Evolutionary conservation across 2,329 filamentous ascomycete genomes (phyloP).

Genomic region (Dactylellina leptospora): DNA sequence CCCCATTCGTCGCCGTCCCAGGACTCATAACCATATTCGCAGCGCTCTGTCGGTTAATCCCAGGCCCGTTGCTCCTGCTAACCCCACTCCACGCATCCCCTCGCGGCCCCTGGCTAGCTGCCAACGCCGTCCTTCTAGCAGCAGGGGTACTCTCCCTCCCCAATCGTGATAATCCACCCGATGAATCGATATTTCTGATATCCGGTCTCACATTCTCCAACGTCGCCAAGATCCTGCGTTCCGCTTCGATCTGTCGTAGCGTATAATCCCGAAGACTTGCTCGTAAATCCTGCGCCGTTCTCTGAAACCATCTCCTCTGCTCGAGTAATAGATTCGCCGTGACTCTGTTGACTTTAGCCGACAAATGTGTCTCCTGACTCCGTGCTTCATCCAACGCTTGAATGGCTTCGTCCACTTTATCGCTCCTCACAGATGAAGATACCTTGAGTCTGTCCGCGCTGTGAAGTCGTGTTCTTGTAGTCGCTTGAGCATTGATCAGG

Average conservation of each 20-base stretch:
- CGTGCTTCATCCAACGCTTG: conserved; percentile 85
- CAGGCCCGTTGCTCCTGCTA: conserved; percentile 75
- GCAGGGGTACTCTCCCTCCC: conserved; percentile 87
- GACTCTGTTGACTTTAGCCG: conserved; percentile 85
- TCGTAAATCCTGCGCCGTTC: conserved; percentile 84
- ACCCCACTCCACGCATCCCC: conserved; percentile 99
- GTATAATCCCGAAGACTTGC: conserved; percentile 89
- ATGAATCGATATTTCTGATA: conserved; percentile 89
- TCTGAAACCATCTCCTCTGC: conserved; percentile 87
- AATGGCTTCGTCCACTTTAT: conserved; percentile 99
- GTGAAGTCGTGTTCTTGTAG: conserved; percentile 79
- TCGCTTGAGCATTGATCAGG: conserved; percentile 87
- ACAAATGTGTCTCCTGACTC: conserved; percentile 80
- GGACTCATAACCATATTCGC: conserved; percentile 60
- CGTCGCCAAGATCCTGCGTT: conserved; percentile 87
- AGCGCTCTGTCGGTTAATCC: conserved; percentile 66
- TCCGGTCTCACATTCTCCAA: conserved; percentile 94
- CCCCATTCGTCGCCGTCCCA: conserved; percentile 61
- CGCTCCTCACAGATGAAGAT: conserved; percentile 83
- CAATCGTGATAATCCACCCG: conserved; percentile 86
- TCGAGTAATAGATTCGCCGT: conserved; percentile 88
- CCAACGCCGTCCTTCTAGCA: conserved; percentile 76
- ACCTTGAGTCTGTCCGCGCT: conserved; percentile 89
- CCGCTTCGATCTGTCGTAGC: conserved; percentile 91
- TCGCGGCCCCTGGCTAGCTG: conserved; percentile 91